phyloP scores from a whole-genome alignment of 331 rosid species.

The Spiraea crenata region DNA sequence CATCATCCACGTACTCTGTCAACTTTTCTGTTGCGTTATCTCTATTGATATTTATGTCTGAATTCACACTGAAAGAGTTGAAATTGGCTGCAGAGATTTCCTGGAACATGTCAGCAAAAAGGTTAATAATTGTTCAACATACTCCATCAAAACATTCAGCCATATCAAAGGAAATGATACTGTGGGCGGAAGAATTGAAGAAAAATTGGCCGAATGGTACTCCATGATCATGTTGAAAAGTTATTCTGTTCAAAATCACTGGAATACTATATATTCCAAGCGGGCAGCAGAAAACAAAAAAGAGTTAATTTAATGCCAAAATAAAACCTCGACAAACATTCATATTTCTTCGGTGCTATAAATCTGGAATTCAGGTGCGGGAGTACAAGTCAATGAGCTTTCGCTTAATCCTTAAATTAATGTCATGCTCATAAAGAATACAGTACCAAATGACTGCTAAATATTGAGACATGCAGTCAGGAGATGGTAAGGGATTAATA shows the following conservation, averaged over 20 bases:
- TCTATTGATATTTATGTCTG: constrained; percentile 20
- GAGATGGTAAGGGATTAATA: neutral
- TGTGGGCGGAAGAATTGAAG: neutral
- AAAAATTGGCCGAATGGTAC: neutral
- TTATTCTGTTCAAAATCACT: neutral
- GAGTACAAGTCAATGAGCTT: neutral
- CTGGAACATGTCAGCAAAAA: constrained; percentile 31
- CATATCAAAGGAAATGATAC: neutral
- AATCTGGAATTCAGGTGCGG: neutral
- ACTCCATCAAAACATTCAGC: constrained; percentile 2
- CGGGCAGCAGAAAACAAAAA: neutral
- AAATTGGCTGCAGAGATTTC: constrained; percentile 40
- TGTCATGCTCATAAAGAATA: neutral
- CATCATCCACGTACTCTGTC: constrained; percentile 41
- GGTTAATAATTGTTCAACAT: constrained; percentile 24
- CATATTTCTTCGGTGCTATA: neutral
- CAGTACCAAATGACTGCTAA: neutral
- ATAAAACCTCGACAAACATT: neutral
- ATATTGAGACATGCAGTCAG: neutral
- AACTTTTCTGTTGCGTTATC: constrained; percentile 42
- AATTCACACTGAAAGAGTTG: constrained; percentile 29
- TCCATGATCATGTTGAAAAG: neutral
- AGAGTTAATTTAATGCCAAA: neutral
- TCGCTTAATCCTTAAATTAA: neutral
- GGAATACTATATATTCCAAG: neutral